Evolutionary conservation across 2,329 filamentous ascomycete genomes (phyloP).

Genomic region (Pestalotiopsis sp.): DNA sequence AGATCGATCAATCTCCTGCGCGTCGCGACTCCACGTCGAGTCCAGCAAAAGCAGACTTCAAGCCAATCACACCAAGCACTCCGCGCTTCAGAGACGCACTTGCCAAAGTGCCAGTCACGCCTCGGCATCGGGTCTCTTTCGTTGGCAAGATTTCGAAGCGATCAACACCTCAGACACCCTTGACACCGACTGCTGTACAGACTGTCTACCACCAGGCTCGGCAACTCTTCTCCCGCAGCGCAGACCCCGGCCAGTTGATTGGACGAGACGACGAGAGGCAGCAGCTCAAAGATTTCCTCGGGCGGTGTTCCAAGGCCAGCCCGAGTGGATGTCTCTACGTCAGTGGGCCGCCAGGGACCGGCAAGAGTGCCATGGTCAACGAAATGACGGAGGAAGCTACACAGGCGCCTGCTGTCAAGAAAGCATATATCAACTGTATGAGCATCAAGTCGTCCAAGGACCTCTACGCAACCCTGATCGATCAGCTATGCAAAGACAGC

Average conservation of each 20-base stretch:
- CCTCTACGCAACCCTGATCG: constrained; percentile 76
- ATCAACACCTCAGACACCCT: constrained; percentile 73
- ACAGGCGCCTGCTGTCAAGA: constrained; percentile 56
- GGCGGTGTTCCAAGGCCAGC: constrained; percentile 57
- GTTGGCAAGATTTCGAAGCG: constrained; percentile 75
- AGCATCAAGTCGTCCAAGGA: constrained; percentile 88
- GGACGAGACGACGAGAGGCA: constrained; percentile 71
- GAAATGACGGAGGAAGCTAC: constrained; percentile 68
- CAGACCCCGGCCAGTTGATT: constrained; percentile 71
- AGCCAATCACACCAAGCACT: constrained; percentile 68
- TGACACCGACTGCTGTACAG: constrained; percentile 65
- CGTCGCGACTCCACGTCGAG: background rate
- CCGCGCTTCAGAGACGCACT: constrained; percentile 80
- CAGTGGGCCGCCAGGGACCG: constrained; percentile 92
- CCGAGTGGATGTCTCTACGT: constrained; percentile 87
- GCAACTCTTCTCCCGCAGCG: constrained; percentile 81
- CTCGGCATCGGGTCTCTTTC: constrained; percentile 80
- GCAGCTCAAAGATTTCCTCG: constrained; percentile 70
- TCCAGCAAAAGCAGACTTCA: constrained; percentile 29
- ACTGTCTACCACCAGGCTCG: constrained; percentile 87
- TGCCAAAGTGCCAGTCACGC: constrained; percentile 71
- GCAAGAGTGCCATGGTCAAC: constrained; percentile 91
- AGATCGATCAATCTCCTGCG: background rate
- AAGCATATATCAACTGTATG: constrained; percentile 93
- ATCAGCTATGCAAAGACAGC: constrained; percentile 61